These are phyloP conservation scores for Vitis cinerea DNA, from an alignment of 164 flowering plant genomes.

Conservation along the genomic window DNA sequence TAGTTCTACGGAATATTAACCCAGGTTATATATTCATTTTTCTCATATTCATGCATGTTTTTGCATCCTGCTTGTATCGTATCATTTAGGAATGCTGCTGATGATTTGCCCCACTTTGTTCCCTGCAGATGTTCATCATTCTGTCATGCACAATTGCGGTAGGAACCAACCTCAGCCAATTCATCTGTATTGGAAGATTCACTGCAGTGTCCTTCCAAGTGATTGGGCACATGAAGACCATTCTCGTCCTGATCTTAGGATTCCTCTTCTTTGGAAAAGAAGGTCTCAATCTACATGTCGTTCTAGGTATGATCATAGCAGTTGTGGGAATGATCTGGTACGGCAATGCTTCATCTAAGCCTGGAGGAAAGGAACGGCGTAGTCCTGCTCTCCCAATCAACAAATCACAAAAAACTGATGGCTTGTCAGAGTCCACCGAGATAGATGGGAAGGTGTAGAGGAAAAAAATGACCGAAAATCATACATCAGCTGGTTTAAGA, in stretches of 20 bases:
- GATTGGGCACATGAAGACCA: conserved; percentile 86
- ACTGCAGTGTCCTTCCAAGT: conserved; percentile 88
- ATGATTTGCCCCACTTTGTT: not conserved
- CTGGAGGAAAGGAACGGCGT: conserved; percentile 81
- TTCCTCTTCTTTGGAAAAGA: conserved; percentile 87
- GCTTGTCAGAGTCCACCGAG: conserved; percentile 35
- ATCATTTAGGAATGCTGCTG: not conserved
- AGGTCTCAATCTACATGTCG: conserved; percentile 79
- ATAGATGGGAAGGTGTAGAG: conserved; percentile 50
- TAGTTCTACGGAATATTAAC: not conserved
- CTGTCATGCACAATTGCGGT: conserved; percentile 78
- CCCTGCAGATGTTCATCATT: conserved; percentile 57
- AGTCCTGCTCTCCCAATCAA: conserved; percentile 34
- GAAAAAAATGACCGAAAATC: not conserved
- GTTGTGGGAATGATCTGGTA: conserved; percentile 90
- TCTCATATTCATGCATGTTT: not conserved
- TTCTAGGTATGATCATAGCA: conserved; percentile 81
- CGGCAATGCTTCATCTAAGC: conserved; percentile 80
- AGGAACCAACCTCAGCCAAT: conserved; percentile 84
- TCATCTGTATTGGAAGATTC: conserved; percentile 92
- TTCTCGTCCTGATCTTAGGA: conserved; percentile 69
- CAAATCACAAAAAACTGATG: conserved; percentile 39
- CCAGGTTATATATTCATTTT: not conserved
- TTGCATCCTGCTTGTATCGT: not conserved
- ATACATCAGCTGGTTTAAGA: conserved; percentile 5